Evolutionary conservation across 176 grass and related monocot species (phyloP).

Genomic region (Zea luxurians): DNA sequence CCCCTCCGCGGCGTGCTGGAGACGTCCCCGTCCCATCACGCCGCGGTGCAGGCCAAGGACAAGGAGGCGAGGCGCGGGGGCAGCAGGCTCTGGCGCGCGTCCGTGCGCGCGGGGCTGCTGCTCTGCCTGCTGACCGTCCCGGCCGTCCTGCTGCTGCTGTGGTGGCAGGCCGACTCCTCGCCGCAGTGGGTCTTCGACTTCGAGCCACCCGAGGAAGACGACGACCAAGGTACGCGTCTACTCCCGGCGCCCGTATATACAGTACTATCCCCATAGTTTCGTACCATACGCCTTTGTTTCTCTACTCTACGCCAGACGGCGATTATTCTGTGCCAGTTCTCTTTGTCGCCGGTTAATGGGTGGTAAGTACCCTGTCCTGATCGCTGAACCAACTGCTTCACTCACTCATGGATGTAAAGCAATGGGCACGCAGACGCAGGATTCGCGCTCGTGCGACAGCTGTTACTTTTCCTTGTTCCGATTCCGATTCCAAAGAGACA

Average conservation of each 20-base stretch:
- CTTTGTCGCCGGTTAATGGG: neutral
- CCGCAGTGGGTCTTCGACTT: conserved; percentile 42
- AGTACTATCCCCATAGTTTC: neutral
- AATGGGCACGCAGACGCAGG: neutral
- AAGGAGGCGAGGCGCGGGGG: conserved; percentile 36
- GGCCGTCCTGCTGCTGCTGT: conserved; percentile 30
- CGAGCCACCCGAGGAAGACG: conserved; percentile 28
- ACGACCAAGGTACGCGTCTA: conserved; percentile 30
- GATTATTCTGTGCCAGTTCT: neutral
- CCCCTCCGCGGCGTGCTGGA: conserved; percentile 37
- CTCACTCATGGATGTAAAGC: neutral
- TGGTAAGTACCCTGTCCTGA: no score
- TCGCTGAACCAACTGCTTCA: neutral
- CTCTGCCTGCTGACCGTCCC: conserved; percentile 43
- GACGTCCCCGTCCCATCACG: neutral
- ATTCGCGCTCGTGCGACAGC: neutral
- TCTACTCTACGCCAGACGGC: no score
- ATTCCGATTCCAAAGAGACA: neutral
- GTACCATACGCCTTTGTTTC: neutral
- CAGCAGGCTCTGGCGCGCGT: conserved; percentile 32
- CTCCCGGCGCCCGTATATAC: neutral
- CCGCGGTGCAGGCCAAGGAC: no score
- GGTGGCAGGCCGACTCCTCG: conserved; percentile 29
- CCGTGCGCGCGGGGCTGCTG: conserved; percentile 42
- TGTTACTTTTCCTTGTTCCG: neutral